A percentile compares a stretch with the other conserved stretches of the same genome.
Conservation (phyloP, 2,329 filamentous ascomycete species). For the Fusarium sp. region DNA sequence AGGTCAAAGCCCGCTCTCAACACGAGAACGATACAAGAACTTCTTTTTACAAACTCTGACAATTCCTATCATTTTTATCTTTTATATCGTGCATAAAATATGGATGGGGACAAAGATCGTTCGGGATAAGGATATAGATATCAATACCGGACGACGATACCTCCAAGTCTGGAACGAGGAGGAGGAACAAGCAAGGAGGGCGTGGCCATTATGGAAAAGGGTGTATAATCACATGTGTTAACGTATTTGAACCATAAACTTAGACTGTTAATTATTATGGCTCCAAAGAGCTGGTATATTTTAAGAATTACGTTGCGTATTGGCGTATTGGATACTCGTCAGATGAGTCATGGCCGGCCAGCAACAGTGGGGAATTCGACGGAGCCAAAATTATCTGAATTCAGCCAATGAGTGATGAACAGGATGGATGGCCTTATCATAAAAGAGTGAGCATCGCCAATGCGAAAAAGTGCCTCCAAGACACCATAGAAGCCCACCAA, state of each 20-base stretch:
- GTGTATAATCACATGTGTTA: conserved; percentile 78
- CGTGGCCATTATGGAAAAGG: conserved; percentile 81
- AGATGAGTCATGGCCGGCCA: conserved; percentile 13
- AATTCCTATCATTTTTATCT: conserved; percentile 72
- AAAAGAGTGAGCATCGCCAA: neutral
- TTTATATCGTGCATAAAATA: conserved; percentile 81
- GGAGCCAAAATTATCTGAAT: neutral
- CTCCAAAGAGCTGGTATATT: fast-evolving
- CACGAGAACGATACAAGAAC: conserved; percentile 60
- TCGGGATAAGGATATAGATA: conserved; percentile 78
- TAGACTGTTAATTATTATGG: neutral
- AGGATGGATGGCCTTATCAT: neutral
- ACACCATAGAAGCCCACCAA: neutral
- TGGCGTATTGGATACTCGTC: neutral
- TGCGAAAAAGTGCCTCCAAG: neutral
- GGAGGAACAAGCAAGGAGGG: conserved; percentile 70
- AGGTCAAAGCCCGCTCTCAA: neutral
- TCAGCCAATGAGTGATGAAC: neutral
- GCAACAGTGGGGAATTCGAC: neutral
- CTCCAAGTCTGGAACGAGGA: conserved; percentile 84
- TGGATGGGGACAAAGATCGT: conserved; percentile 76
- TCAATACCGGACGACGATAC: conserved; percentile 85
- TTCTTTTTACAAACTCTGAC: conserved; percentile 81
- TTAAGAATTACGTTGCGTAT: neutral
- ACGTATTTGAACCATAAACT: neutral